These are phyloP conservation scores for Pelagophyceae sp. DNA, from an alignment of 352 stramenopile genomes.

Conservation along the genomic window DNA sequence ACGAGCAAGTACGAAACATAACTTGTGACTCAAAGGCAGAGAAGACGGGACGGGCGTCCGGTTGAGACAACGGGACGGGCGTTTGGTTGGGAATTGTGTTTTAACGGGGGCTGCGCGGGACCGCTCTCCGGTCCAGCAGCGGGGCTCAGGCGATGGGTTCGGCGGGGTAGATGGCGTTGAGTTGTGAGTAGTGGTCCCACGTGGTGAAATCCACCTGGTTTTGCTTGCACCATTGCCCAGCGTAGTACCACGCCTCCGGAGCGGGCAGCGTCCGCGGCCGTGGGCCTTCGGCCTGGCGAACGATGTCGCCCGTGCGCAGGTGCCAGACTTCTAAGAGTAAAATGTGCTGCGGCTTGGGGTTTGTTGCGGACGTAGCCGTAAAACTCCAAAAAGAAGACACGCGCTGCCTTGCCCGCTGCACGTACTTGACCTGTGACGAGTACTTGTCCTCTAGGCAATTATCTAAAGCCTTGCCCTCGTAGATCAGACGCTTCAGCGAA, in stretches of 20 bases:
- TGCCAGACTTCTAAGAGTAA: conserved; percentile 17
- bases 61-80: too few species aligned
- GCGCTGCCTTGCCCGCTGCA: not conserved
- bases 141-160: not conserved
- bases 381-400: conserved; percentile 2
- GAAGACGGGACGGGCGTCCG: too few species aligned
- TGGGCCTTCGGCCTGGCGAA: conserved; percentile 17
- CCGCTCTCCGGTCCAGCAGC: too few species aligned
- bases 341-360: not conserved
- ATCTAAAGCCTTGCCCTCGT: conserved; percentile 4
- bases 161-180: not conserved
- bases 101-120: too few species aligned
- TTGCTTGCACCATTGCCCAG: not conserved
- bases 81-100: too few species aligned
- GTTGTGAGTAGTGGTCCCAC: conserved; percentile 11
- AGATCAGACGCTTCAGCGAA: conserved; percentile 8
- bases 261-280: conserved; percentile 13
- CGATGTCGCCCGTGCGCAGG: not conserved
- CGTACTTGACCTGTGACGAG: not conserved
- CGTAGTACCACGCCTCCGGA: conserved; percentile 12
- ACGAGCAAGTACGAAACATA: too few species aligned
- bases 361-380: not conserved
- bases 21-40: too few species aligned
- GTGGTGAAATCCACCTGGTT: not conserved
- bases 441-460: conserved; percentile 14